Base-by-base conservation (phyloP, 1,139 yeast species). In the Yamadazyma epiphylla region DNA sequence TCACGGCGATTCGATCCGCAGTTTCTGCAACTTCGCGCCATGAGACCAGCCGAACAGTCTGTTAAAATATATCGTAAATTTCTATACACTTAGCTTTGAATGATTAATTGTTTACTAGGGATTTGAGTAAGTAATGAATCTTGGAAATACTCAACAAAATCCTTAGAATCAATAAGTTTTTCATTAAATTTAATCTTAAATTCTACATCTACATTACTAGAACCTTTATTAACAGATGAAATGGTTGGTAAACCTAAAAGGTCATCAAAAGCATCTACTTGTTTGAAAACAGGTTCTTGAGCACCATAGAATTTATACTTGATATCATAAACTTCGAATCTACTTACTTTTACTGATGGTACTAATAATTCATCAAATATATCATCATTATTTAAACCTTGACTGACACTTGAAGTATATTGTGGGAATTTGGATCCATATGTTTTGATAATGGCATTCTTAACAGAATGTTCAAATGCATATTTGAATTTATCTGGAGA, bases 321-420 rank as follows among this genome's bases (percentile, higher is more conserved):
- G 23, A 63, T 45, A 27, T 53, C 60, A 26, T 42, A 46, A 32
- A 75, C 72, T 25, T 63, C 62, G 51, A 85, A 80, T 54, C 88
- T 69, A 30, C 71, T 72, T 21, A 72, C 60, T 26, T 72, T 73
- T 23, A 76, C 75, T 23, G 81, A 62, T 16, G 80, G 76, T 4
- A 77, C 66, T 28, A 82, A 46, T 40, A 84, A 60, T 24, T 74
- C 83, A 48, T 82, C 91, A 48, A 84, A 84, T 11, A 77, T 43
- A 22, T 80, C 78, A 43, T 78, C 85, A 34, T 60, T 59, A 29
- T 45, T 33, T 15, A 31, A 41, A 25, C 36, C 35, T 12, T 38
- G 30, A 11, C 60, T 56, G 23, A 79, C 79, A 30, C 80, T 65
- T 21, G 58, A 48, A 31, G 71, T 60, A 39, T 49, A 70, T 41